Evolutionary conservation across 371 early-diverging fungal genomes (phyloP).

Genomic region (Rhizomucor miehei): DNA sequence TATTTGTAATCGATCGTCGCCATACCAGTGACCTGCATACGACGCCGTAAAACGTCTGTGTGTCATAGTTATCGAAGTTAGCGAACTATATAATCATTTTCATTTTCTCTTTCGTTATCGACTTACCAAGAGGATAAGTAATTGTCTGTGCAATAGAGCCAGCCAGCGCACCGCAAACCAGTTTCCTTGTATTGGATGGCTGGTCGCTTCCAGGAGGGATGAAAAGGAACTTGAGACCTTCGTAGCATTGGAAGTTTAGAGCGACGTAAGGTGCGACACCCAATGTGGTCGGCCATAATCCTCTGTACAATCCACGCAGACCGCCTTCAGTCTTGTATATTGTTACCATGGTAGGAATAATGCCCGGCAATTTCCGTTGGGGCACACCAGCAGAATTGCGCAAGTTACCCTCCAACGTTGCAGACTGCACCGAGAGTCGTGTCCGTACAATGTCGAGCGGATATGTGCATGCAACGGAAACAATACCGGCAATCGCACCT

Average conservation of each 20-base stretch:
- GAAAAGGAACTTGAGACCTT: conserved; percentile 69
- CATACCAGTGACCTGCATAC: conserved; percentile 89
- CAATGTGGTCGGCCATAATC: conserved; percentile 78
- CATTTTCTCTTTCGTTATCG: too few species aligned
- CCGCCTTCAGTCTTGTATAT: conserved; percentile 83
- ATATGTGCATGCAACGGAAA: conserved; percentile 82
- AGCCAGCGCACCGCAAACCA: conserved; percentile 86
- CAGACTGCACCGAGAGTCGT: conserved; percentile 76
- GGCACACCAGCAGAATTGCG: conserved; percentile 6
- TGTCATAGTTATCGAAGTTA: too few species aligned
- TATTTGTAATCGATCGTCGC: conserved; percentile 69
- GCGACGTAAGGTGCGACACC: conserved; percentile 89
- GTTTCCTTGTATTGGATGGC: conserved; percentile 62
- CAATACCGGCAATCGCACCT: conserved; percentile 83
- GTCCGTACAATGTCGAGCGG: conserved; percentile 90
- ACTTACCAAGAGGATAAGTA: conserved; percentile 79
- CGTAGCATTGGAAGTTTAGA: conserved; percentile 83
- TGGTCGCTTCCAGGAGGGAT: conserved; percentile 63
- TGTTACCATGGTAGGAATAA: conserved; percentile 56
- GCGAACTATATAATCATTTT: too few species aligned
- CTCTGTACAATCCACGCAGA: conserved; percentile 78
- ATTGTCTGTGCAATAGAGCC: conserved; percentile 89
- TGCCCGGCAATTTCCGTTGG: conserved; percentile 63
- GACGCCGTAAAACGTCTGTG: conserved; percentile 74
- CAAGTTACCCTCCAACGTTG: conserved; percentile 29